Evolutionary conservation across 139 green algal genomes (phyloP).

Genomic region (Volvox africanus): DNA sequence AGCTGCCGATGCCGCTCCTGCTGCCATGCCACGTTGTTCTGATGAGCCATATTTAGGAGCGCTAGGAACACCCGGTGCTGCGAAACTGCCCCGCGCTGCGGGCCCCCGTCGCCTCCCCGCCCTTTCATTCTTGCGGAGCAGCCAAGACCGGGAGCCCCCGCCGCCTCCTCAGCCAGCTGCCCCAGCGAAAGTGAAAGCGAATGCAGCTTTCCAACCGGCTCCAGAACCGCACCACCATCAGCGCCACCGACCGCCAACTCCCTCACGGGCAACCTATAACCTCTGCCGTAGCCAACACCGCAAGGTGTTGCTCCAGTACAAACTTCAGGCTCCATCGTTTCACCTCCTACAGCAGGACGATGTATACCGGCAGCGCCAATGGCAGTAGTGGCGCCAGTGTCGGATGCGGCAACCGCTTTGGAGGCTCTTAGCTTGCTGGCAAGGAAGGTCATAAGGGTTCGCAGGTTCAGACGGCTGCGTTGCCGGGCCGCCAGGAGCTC

Average conservation of each 20-base stretch:
- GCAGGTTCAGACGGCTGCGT: conserved; percentile 33
- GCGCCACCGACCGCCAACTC: background rate
- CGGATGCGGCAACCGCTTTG: background rate
- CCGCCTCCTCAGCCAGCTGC: background rate
- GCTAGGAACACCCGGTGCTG: conserved; percentile 47
- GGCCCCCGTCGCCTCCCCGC: background rate
- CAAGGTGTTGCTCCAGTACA: no score
- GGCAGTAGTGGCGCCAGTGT: background rate
- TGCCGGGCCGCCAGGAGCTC: conserved; percentile 40
- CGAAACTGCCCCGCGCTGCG: background rate
- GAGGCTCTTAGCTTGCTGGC: background rate
- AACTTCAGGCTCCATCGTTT: no score
- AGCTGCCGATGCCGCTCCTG: background rate
- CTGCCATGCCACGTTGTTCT: conserved; percentile 45
- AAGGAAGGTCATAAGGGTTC: conserved; percentile 30
- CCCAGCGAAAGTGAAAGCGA: background rate
- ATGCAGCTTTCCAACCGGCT: no score
- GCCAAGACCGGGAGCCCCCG: background rate
- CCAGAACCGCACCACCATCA: background rate
- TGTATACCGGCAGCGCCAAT: background rate
- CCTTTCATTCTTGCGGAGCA: background rate
- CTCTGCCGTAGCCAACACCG: no score
- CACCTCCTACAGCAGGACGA: no score
- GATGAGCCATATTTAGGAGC: conserved; percentile 45
- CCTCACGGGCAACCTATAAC: no score